Evolutionary conservation across 257 asterid genomes (phyloP).

Genomic region (Solanum infundibuliforme): DNA sequence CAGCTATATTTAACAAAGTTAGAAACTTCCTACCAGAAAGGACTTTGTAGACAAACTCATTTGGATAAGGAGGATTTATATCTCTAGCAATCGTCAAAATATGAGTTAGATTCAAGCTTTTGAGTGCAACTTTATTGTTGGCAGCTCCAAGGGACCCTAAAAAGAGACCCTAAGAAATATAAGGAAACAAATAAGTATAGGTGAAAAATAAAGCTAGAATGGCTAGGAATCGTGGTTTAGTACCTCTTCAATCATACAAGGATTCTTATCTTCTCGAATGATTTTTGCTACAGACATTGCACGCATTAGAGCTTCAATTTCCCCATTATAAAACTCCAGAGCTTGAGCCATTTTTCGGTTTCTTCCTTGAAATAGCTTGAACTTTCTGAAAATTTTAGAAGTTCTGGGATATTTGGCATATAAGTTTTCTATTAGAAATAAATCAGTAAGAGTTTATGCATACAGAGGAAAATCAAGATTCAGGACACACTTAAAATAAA

Average conservation of each 20-base stretch:
- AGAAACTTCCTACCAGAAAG: slow-evolving; percentile 29
- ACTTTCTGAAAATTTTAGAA: not conserved
- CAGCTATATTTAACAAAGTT: not conserved
- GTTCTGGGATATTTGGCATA: not conserved
- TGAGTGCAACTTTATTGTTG: slow-evolving; percentile 34
- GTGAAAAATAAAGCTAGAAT: not conserved
- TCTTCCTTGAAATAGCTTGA: not conserved
- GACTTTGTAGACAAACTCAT: slow-evolving; percentile 62
- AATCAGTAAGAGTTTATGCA: not conserved
- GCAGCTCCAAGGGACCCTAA: slow-evolving; percentile 95
- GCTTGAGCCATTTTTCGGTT: slow-evolving; percentile 24
- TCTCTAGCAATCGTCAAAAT: slow-evolving; percentile 54
- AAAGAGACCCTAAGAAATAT: slow-evolving; percentile 59
- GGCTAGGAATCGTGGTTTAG: not conserved
- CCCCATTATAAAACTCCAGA: slow-evolving; percentile 16
- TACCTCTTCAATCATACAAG: slow-evolving; percentile 86
- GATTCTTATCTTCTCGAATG: slow-evolving; percentile 37
- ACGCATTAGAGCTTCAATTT: slow-evolving; percentile 39
- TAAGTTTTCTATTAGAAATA: not conserved
- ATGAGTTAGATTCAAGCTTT: slow-evolving; percentile 57
- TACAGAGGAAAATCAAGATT: not conserved
- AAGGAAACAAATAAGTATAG: not conserved
- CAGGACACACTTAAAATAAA: not conserved
- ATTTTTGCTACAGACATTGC: slow-evolving; percentile 25
- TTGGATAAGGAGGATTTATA: slow-evolving; percentile 37